Percentiles rank a stretch among this genome's conserved stretches.
These are phyloP conservation scores for Moniliophthora roreri DNA, from an alignment of 1,284 basidiomycete genomes.

Conservation along the genomic window DNA sequence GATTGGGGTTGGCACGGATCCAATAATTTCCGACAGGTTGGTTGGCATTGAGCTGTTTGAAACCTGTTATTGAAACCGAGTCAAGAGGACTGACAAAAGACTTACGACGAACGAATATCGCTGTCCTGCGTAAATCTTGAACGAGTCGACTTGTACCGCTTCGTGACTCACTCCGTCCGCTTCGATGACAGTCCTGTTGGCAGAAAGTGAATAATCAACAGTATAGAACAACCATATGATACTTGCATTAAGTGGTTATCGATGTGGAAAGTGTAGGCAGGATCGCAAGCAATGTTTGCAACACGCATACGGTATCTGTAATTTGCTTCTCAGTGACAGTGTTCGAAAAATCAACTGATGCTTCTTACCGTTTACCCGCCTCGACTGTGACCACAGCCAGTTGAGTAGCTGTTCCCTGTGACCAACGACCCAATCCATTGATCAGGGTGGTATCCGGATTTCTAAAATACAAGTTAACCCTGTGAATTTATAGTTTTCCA, in stretches of 20 bases:
- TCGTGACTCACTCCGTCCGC: constrained; percentile 15
- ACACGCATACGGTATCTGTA: constrained; percentile 39
- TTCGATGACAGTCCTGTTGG: constrained; percentile 17
- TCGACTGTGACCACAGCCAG: constrained; percentile 31
- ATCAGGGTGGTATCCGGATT: constrained; percentile 42
- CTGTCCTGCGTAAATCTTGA: constrained; percentile 27
- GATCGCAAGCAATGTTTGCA: constrained; percentile 45
- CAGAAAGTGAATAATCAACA: not conserved
- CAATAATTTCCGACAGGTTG: constrained; percentile 38
- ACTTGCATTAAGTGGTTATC: constrained; percentile 26
- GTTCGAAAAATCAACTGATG: too few species aligned
- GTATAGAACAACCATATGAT: constrained; percentile 15
- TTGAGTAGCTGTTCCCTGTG: not conserved
- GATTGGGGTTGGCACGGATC: constrained; percentile 27
- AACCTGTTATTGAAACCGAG: not conserved
- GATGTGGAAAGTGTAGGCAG: constrained; percentile 33
- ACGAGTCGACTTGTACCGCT: constrained; percentile 14
- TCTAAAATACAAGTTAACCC: too few species aligned
- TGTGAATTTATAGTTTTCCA: not conserved
- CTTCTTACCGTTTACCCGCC: constrained; percentile 1
- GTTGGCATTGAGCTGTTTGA: constrained; percentile 26
- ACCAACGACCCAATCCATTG: constrained; percentile 38
- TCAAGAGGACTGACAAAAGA: not conserved
- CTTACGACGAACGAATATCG: constrained; percentile 36
- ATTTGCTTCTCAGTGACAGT: too few species aligned